Percentiles rank a stretch among this genome's conserved stretches.
phyloP scores from a whole-genome alignment of 805 yeast genomes.

The Monosporozyma unispora region DNA sequence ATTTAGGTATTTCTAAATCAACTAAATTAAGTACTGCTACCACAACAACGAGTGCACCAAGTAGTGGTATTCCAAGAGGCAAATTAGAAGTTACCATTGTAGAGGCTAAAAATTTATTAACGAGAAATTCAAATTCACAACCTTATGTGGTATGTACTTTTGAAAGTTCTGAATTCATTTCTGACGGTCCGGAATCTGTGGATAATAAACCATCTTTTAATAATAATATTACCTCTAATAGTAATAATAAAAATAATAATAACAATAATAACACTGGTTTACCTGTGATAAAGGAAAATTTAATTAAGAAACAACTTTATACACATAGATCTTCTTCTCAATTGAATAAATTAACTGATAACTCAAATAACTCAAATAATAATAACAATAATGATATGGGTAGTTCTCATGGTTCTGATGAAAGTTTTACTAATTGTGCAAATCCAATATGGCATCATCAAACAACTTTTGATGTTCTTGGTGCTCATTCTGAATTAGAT shows the following conservation, averaged over 20 bases:
- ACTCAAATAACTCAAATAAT: neutral
- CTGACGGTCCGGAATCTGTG: conserved; percentile 58
- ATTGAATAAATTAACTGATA: conserved; percentile 23
- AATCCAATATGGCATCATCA: conserved; percentile 84
- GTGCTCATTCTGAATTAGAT: conserved; percentile 73
- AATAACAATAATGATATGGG: conserved; percentile 2
- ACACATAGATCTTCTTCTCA: conserved; percentile 40
- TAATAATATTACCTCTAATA: conserved; percentile 8
- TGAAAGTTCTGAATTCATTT: conserved; percentile 83
- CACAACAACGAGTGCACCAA: conserved; percentile 3
- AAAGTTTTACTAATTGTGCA: conserved; percentile 1
- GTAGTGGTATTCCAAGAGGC: conserved; percentile 54
- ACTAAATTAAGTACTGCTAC: conserved; percentile 1
- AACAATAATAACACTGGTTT: conserved; percentile 8
- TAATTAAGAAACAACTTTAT: conserved; percentile 33
- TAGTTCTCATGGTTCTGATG: neutral
- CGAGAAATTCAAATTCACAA: conserved; percentile 47
- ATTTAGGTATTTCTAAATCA: neutral
- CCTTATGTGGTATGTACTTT: conserved; percentile 90
- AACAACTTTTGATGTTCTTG: conserved; percentile 86
- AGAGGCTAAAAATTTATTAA: conserved; percentile 64
- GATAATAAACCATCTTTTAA: conserved; percentile 26
- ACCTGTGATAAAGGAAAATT: conserved; percentile 21
- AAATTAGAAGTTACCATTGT: conserved; percentile 71
- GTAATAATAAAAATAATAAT: conserved; percentile 3